Evolutionary conservation across 495 filamentous ascomycete species (phyloP).

Genomic region (Aspergillus asperescens): DNA sequence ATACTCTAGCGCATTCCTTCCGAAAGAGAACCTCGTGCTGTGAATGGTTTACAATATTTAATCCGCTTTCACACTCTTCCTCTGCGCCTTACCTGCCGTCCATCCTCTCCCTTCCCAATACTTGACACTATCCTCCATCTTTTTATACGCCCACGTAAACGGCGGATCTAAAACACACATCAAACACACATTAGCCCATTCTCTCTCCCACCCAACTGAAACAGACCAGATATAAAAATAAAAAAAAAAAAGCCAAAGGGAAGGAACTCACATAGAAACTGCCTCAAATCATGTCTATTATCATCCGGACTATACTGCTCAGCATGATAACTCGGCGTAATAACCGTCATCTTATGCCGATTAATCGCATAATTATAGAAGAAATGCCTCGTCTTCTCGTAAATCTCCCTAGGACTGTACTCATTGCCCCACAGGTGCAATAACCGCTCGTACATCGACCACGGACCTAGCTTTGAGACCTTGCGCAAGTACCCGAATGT

Average conservation of each 20-base stretch:
- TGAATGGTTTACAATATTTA: too few relatives aligned
- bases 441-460: slow-evolving; percentile 62
- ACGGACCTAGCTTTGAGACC: slow-evolving; percentile 67
- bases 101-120: slow-evolving; percentile 38
- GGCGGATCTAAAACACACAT: slow-evolving; percentile 27
- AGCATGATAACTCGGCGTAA: slow-evolving; percentile 57
- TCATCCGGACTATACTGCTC: slow-evolving; percentile 59
- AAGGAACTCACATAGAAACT: slow-evolving; percentile 43
- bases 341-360: slow-evolving; percentile 62
- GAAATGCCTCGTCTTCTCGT: slow-evolving; percentile 65
- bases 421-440: slow-evolving; percentile 64
- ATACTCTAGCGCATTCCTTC: too few relatives aligned
- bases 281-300: slow-evolving; percentile 63
- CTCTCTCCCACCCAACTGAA: neutral
- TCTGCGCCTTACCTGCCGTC: slow-evolving; percentile 33
- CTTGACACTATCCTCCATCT: slow-evolving; percentile 38
- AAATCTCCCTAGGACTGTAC: slow-evolving; percentile 38
- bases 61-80: slow-evolving; percentile 41
- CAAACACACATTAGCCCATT: neutral
- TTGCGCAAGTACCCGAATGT: slow-evolving; percentile 65
- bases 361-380: slow-evolving; percentile 53
- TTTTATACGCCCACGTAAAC: slow-evolving; percentile 40
- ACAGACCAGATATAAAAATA: neutral
- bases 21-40: too few relatives aligned
- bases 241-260: neutral